Conservation (phyloP, 208 protist genomes). For the Spironucleus salmonicida region DNA sequence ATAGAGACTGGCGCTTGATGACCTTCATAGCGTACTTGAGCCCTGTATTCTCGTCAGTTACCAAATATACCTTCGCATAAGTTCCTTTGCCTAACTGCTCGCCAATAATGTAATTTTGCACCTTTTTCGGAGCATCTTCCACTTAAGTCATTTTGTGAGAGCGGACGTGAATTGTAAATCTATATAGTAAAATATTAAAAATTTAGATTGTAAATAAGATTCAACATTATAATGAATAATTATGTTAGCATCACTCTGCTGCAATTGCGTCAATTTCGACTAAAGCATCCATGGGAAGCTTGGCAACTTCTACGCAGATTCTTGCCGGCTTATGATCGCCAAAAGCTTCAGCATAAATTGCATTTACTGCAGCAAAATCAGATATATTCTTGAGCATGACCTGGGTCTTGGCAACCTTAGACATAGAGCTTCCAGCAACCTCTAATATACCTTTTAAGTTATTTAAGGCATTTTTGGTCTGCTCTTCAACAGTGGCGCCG, state of each 20-base stretch:
- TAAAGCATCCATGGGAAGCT: constrained; percentile 49
- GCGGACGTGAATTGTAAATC: too few species aligned
- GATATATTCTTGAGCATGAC: constrained; percentile 52
- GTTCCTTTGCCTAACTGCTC: constrained; percentile 9
- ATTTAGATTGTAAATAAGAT: too few species aligned
- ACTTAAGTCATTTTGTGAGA: too few species aligned
- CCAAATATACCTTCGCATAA: constrained; percentile 21
- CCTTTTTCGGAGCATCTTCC: too few species aligned
- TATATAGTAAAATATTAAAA: too few species aligned
- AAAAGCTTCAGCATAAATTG: constrained; percentile 52
- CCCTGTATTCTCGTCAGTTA: not conserved
- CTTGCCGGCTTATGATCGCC: constrained; percentile 40
- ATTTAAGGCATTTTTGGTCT: constrained; percentile 41
- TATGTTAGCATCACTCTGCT: constrained; percentile 16
- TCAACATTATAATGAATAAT: too few species aligned
- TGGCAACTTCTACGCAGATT: constrained; percentile 47
- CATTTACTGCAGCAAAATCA: constrained; percentile 55
- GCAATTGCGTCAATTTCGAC: constrained; percentile 57
- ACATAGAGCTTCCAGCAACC: constrained; percentile 44
- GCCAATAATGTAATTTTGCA: constrained; percentile 4
- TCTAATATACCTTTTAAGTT: constrained; percentile 53
- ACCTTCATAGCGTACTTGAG: constrained; percentile 14
- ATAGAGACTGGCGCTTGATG: not conserved
- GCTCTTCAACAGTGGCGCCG: constrained; percentile 24
- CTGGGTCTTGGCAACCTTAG: constrained; percentile 54